These are phyloP conservation scores for Berkeleyomyces basicola DNA, from an alignment of 2,329 filamentous ascomycete species.

Conservation along the genomic window DNA sequence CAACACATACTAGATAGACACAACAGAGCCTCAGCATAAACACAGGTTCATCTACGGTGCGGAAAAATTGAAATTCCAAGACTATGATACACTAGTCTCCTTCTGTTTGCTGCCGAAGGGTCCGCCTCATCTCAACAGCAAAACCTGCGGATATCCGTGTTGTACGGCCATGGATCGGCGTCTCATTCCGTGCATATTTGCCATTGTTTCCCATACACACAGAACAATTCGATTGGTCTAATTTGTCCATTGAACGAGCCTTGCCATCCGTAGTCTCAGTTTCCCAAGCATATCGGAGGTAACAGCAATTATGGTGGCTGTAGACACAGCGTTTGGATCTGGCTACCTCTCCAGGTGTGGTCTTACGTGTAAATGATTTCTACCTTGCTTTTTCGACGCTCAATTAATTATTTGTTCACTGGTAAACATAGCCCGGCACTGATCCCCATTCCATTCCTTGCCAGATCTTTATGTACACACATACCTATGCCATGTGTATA, in stretches of 20 bases:
- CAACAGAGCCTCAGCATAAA: background rate
- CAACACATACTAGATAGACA: background rate
- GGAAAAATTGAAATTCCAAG: no score
- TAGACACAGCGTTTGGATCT: no score
- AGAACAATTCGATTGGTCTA: background rate
- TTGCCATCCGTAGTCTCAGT: background rate
- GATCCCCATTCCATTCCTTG: no score
- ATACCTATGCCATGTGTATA: no score
- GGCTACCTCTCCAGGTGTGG: no score
- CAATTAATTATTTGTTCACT: no score
- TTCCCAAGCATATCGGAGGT: background rate
- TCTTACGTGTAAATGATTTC: no score
- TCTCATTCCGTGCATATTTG: background rate
- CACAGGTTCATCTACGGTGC: no score
- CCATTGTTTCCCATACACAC: background rate
- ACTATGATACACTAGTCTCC: background rate
- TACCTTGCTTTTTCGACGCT: no score
- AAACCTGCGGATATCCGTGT: background rate
- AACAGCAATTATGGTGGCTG: background rate
- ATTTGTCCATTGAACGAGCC: background rate
- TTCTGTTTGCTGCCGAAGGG: background rate
- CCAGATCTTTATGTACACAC: no score
- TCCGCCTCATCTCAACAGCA: background rate
- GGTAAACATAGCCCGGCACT: no score
- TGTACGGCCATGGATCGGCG: background rate